Percentiles rank a stretch among this genome's conserved stretches.
These are phyloP conservation scores for Mucor saturninus DNA, from an alignment of 371 early-diverging fungal genomes.

Conservation along the genomic window DNA sequence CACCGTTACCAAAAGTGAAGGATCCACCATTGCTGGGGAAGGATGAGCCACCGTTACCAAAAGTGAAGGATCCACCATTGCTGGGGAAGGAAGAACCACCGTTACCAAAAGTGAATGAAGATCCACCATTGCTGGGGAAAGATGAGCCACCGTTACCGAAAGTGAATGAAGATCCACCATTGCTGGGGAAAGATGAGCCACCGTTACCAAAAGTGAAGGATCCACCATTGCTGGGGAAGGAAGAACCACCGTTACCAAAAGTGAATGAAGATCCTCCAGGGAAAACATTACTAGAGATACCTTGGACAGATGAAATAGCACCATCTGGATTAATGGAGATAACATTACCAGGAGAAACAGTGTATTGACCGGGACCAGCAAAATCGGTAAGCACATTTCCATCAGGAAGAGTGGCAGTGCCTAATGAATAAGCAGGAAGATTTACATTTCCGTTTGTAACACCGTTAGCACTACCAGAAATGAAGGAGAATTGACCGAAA, in stretches of 20 bases:
- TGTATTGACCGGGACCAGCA: conserved; percentile 13
- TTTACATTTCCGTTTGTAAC: neutral
- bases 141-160: no score
- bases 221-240: conserved; percentile 1
- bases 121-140: no score
- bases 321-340: neutral
- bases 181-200: no score
- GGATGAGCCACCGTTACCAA: no score
- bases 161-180: neutral
- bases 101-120: no score
- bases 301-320: neutral
- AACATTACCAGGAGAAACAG: conserved; percentile 10
- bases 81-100: no score
- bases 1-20: no score
- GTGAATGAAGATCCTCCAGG: no score
- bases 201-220: conserved; percentile 2
- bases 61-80: no score
- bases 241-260: neutral
- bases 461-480: neutral
- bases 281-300: neutral
- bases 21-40: neutral
- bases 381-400: neutral
- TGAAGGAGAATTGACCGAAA: neutral
- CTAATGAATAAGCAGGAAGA: neutral
- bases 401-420: neutral